These are phyloP conservation scores for Sphaerulina musiva DNA, from an alignment of 2,329 filamentous ascomycete genomes.

Conservation along the genomic window DNA sequence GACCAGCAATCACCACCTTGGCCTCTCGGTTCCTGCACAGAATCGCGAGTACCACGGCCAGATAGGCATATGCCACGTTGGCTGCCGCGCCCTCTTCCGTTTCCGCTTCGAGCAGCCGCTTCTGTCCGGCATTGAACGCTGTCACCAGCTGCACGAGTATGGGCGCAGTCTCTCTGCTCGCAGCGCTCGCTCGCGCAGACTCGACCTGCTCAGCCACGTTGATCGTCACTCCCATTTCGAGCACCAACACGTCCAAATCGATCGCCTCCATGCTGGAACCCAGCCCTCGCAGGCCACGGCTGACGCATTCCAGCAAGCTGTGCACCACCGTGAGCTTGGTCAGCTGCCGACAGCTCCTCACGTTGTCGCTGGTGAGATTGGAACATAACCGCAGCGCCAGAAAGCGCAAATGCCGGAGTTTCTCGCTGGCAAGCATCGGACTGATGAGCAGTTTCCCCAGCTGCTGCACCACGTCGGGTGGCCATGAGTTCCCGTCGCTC, in stretches of 20 bases:
- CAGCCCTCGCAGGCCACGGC: conserved; percentile 25
- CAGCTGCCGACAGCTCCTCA: conserved; percentile 62
- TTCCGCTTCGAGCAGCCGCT: conserved; percentile 49
- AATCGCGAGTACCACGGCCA: conserved; percentile 77
- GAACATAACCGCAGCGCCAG: conserved; percentile 65
- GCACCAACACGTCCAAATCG: conserved; percentile 62
- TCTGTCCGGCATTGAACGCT: conserved; percentile 28
- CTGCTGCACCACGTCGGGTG: conserved; percentile 17
- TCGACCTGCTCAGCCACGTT: conserved; percentile 78
- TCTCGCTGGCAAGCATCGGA: conserved; percentile 11
- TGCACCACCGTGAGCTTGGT: conserved; percentile 47
- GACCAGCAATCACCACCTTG: conserved; percentile 28
- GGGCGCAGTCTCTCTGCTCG: conserved; percentile 8
- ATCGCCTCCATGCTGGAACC: conserved; percentile 34
- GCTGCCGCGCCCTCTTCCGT: conserved; percentile 65
- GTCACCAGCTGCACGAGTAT: conserved; percentile 23
- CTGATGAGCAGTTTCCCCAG: conserved; percentile 17
- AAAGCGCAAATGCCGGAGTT: conserved; percentile 23
- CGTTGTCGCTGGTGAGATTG: conserved; percentile 79
- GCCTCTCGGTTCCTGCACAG: conserved; percentile 56
- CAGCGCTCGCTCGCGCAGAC: conserved; percentile 39
- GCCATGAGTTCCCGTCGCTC: conserved; percentile 24
- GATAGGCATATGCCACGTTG: conserved; percentile 79
- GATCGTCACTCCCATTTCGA: conserved; percentile 75
- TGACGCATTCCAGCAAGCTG: conserved; percentile 29